A percentile compares a stretch with the other conserved stretches of the same genome.
Conservation (phyloP, 1,284 basidiomycete species). For the Athelia sp. region DNA sequence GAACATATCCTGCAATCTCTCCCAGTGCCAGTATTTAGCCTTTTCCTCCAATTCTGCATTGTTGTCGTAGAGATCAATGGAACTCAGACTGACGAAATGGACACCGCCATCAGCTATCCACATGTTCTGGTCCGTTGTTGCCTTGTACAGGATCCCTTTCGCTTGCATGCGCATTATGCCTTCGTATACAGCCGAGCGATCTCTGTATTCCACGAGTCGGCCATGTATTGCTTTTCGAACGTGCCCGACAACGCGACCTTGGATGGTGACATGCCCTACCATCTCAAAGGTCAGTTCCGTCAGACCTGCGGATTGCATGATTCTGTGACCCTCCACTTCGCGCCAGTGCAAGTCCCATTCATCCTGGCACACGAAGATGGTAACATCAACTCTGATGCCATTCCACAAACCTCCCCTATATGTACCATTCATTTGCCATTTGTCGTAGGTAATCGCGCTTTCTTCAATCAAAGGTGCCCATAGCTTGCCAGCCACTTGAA, state of each 20-base stretch:
- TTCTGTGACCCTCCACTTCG: not conserved
- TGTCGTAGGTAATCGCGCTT: not conserved
- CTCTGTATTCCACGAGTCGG: not conserved
- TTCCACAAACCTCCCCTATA: not conserved
- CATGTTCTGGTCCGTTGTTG: not conserved
- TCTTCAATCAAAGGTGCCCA: conserved; percentile 1
- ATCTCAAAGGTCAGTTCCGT: not conserved
- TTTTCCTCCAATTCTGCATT: not conserved
- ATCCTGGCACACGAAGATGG: not conserved
- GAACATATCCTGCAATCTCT: not conserved
- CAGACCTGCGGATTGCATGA: not conserved
- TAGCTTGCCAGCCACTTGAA: not conserved
- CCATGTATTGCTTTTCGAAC: not conserved
- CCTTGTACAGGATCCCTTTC: not conserved
- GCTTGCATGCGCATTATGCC: not conserved
- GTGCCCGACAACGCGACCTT: not conserved
- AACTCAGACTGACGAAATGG: not conserved
- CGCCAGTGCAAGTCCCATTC: not conserved
- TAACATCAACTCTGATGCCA: not conserved
- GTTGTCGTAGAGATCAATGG: not conserved
- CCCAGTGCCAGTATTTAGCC: not conserved
- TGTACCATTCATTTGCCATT: not conserved
- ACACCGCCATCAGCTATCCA: not conserved
- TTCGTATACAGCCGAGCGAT: not conserved
- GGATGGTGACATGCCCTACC: not conserved